phyloP scores from a whole-genome alignment of 2,329 filamentous ascomycete species.

The Claviceps quebecensis region DNA sequence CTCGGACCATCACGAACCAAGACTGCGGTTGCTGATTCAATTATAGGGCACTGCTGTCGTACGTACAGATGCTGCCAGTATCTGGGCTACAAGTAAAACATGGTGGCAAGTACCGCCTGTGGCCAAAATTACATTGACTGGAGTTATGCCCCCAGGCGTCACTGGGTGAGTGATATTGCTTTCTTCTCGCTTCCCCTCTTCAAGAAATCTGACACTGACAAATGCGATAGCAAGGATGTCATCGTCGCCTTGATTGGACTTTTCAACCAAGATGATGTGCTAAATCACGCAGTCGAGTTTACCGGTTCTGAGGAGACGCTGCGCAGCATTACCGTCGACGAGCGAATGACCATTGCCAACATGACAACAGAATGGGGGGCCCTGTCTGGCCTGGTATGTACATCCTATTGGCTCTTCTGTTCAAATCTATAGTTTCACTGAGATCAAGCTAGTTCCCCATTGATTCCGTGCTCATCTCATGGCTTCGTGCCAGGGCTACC shows the following conservation, averaged over 20 bases:
- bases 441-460: conserved; percentile 51
- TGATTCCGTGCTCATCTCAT: conserved; percentile 54
- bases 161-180: not conserved
- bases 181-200: not conserved
- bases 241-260: conserved; percentile 79
- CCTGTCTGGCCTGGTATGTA: conserved; percentile 24
- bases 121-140: conserved; percentile 65
- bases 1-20: conserved; percentile 16
- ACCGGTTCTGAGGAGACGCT: conserved; percentile 67
- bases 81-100: conserved; percentile 70
- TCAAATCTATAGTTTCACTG: not conserved
- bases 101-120: conserved; percentile 87
- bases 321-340: conserved; percentile 55
- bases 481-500: conserved; percentile 67
- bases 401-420: not conserved
- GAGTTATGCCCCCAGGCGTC: conserved; percentile 62
- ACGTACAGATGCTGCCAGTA: conserved; percentile 70
- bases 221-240: conserved; percentile 55
- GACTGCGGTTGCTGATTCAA: not conserved
- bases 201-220: not conserved
- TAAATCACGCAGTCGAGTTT: conserved; percentile 88
- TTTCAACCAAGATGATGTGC: conserved; percentile 77
- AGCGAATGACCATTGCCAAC: conserved; percentile 60
- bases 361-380: conserved; percentile 79
- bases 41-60: conserved; percentile 52